Percentiles rank a stretch among this genome's conserved stretches.
Evolutionary conservation across 228 moss, liverwort and hornwort species (phyloP).

Genomic region (Sphagnum fallax): DNA sequence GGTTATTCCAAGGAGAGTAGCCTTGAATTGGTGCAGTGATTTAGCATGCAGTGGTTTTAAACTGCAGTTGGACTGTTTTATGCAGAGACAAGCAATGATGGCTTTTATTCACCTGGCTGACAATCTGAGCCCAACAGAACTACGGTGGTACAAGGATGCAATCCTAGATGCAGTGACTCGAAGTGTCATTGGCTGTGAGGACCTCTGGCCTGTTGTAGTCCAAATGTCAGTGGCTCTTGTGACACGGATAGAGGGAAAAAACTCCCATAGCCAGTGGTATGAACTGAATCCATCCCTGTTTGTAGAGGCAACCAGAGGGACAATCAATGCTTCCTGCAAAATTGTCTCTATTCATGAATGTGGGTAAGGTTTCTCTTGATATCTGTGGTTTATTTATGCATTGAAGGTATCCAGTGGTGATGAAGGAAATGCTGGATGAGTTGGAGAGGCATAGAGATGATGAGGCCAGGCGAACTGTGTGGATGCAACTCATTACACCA

Average conservation of each 20-base stretch:
- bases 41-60: not conserved
- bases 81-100: constrained; percentile 82
- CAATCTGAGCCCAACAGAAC: constrained; percentile 57
- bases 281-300: not conserved
- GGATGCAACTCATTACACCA: constrained; percentile 70
- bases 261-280: constrained; percentile 75
- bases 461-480: constrained; percentile 41
- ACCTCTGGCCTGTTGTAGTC: constrained; percentile 85
- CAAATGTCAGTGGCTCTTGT: constrained; percentile 76
- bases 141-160: constrained; percentile 68
- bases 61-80: not conserved
- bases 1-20: not conserved
- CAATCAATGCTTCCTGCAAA: not conserved
- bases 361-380: not conserved
- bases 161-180: constrained; percentile 77
- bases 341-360: not conserved
- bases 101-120: constrained; percentile 59
- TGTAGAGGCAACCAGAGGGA: not conserved
- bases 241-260: constrained; percentile 60
- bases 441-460: constrained; percentile 70
- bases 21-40: not conserved
- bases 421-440: constrained; percentile 81
- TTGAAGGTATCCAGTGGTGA: constrained; percentile 60
- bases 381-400: not conserved
- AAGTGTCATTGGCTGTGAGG: constrained; percentile 61